Percentiles rank a stretch among this genome's conserved stretches.
Conservation (phyloP, 805 yeast species). For the Pichia cephalocereana region DNA sequence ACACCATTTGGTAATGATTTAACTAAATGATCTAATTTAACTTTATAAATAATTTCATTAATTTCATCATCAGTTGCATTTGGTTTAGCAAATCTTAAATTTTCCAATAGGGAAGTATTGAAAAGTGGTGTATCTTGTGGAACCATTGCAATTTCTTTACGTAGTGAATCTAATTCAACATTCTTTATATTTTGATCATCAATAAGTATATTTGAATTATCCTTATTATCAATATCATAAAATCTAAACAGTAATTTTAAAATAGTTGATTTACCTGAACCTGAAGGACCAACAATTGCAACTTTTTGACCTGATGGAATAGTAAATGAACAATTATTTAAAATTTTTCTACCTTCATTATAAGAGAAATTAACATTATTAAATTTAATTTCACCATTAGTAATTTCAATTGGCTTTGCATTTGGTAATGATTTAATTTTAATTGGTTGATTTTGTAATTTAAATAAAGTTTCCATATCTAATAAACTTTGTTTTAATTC, state of each 20-base stretch:
- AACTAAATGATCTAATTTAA: constrained; percentile 58
- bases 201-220: constrained; percentile 47
- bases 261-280: constrained; percentile 91
- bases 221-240: constrained; percentile 50
- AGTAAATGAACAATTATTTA: constrained; percentile 69
- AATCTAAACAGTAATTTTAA: constrained; percentile 78
- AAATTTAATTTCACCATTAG: constrained; percentile 72
- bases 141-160: constrained; percentile 78
- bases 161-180: constrained; percentile 64
- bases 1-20: constrained; percentile 73
- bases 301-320: constrained; percentile 88
- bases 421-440: constrained; percentile 50
- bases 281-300: constrained; percentile 95
- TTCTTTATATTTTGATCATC: constrained; percentile 84
- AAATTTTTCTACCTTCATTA: constrained; percentile 79
- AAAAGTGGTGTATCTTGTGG: constrained; percentile 97
- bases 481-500: constrained; percentile 87
- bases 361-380: constrained; percentile 92
- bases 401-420: constrained; percentile 53
- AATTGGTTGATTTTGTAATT: constrained; percentile 68
- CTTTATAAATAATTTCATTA: constrained; percentile 49
- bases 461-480: constrained; percentile 93
- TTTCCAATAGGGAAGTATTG: constrained; percentile 82
- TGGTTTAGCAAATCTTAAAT: constrained; percentile 77
- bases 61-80: constrained; percentile 70